Base-by-base conservation (phyloP, 2,329 filamentous ascomycete genomes). In the Sporothrix luriei region DNA sequence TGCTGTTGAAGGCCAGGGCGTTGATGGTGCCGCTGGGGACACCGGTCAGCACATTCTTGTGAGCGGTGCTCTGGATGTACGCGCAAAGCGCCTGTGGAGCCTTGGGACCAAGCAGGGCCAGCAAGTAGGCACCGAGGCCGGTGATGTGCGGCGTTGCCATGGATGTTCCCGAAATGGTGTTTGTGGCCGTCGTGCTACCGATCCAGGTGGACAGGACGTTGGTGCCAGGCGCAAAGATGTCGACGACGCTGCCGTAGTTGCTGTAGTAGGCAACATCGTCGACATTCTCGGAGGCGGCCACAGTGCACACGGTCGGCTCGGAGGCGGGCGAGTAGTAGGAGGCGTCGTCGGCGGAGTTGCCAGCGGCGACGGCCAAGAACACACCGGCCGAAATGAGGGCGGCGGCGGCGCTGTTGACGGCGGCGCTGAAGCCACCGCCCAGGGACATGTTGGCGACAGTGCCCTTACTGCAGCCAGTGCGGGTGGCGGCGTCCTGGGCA, bases 371-470 rank as follows among this genome's bases (percentile, higher is more conserved):
- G 66, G 82, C 84, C 51, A 86, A 78, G 74, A 86, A 85, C 71
- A 86, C 78, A 16, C 84, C 85, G 0, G 79, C 78, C 9, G 73
- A 73, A 72, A 84, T 79, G 33, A 85, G 79, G 68, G 77, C 78
- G 38, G 79, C 79, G 10, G 85, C 84, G 10, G 85, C 85, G 21
- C 75, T 76, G 80, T 87, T 88, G 73, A 87, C 74, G 13, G 84
- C 76, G 2, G 78, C 70, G 3, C 83, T 84, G 70, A 74, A 77
- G 69, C 74, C 66, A 19, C 85, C 85, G 11, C 86, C 85, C 4
- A 88, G 82, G 19, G 84, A 86, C 85, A 88, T 86, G 79, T 84
- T 86, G 74, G 84, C 82, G 19, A 87, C 84, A 51, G 81, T 78
- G 54, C 82, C 81, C 66, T 77, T 79, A 74, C 78, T 76, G 78